phyloP scores from a whole-genome alignment of 768 basidiomycete species.

The Paxillus involutus region DNA sequence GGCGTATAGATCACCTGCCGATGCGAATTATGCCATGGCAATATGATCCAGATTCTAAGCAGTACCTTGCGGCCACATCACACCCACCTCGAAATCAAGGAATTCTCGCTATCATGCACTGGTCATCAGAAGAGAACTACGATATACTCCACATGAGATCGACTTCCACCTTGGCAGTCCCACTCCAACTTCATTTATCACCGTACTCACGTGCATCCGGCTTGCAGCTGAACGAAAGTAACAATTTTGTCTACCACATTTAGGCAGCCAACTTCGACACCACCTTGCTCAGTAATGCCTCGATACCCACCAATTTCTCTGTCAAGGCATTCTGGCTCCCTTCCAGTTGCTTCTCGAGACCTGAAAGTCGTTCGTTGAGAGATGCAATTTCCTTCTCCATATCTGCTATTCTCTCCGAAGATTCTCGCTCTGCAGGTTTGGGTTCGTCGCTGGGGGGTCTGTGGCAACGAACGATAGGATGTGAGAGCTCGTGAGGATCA shows the following conservation, averaged over 20 bases:
- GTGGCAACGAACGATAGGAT: slow-evolving; percentile 3
- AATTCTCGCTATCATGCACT: no score
- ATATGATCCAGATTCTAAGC: no score
- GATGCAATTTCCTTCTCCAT: background rate
- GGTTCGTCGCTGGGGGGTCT: background rate
- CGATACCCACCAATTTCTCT: background rate
- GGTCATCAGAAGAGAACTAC: no score
- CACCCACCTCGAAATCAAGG: no score
- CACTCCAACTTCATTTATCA: no score
- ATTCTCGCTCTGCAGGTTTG: background rate
- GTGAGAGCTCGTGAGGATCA: background rate
- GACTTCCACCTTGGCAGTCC: no score
- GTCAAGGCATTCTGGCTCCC: background rate
- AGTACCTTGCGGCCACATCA: no score
- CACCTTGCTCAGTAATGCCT: background rate
- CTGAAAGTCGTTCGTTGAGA: background rate
- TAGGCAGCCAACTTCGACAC: background rate
- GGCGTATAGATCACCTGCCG: slow-evolving; percentile 8
- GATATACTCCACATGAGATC: no score
- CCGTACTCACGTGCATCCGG: no score
- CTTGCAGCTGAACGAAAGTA: no score
- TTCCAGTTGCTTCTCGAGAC: background rate
- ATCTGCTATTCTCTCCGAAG: background rate
- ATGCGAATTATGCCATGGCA: slow-evolving; percentile 4
- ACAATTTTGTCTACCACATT: no score